phyloP scores from a whole-genome alignment of 2,329 filamentous ascomycete genomes.

The Diaporthe sp. region DNA sequence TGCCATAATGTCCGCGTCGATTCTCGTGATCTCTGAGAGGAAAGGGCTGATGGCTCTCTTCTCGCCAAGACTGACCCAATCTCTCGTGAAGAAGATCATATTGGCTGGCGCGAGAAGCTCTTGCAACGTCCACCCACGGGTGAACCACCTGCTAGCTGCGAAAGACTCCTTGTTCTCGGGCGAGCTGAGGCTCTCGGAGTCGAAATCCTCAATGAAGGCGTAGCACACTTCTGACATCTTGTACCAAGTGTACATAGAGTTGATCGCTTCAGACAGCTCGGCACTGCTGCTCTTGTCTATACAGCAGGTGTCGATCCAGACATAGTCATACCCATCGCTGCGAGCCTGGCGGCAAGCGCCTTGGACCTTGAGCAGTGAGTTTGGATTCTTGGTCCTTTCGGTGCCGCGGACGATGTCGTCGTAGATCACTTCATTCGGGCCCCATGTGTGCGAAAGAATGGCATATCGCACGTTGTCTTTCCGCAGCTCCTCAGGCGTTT shows the following conservation, averaged over 20 bases:
- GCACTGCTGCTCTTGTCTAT: slow-evolving; percentile 32
- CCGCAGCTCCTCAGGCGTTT: slow-evolving; percentile 21
- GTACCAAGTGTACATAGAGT: slow-evolving; percentile 33
- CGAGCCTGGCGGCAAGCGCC: slow-evolving; percentile 14
- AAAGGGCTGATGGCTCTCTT: slow-evolving; percentile 25
- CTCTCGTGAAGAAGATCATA: slow-evolving; percentile 42
- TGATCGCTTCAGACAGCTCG: slow-evolving; percentile 22
- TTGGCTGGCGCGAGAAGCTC: slow-evolving; percentile 42
- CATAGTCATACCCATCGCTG: slow-evolving; percentile 10
- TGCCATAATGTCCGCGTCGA: slow-evolving; percentile 36
- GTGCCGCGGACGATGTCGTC: slow-evolving; percentile 15
- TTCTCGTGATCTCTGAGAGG: slow-evolving; percentile 14
- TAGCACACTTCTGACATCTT: slow-evolving; percentile 22
- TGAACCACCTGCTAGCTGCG: slow-evolving; percentile 28
- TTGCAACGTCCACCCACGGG: slow-evolving; percentile 38
- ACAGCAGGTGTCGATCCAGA: slow-evolving; percentile 38
- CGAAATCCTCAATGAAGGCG: slow-evolving; percentile 33
- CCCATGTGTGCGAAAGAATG: slow-evolving; percentile 21
- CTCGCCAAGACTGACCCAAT: slow-evolving; percentile 39
- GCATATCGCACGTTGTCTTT: slow-evolving; percentile 23
- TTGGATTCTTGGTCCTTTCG: slow-evolving; percentile 1
- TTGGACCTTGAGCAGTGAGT: slow-evolving; percentile 21
- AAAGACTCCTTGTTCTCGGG: slow-evolving; percentile 20
- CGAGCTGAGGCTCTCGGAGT: neutral
- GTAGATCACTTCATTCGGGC: slow-evolving; percentile 1